Percentiles rank a stretch among this genome's conserved stretches.
phyloP scores from a whole-genome alignment of 2,329 filamentous ascomycete genomes.

The Hypomyces rosellus region DNA sequence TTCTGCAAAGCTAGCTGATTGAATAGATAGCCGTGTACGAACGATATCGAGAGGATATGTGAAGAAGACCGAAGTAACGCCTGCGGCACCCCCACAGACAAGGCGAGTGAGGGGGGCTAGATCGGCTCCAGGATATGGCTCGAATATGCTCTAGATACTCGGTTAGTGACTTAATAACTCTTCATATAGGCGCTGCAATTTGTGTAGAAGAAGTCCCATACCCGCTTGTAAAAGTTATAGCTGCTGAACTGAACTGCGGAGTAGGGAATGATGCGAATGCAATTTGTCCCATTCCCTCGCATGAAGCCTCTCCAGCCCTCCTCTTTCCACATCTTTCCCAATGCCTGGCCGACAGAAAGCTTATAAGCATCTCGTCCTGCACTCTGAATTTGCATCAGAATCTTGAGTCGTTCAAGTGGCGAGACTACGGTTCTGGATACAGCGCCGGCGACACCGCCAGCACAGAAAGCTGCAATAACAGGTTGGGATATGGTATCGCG shows the following conservation, averaged over 20 bases:
- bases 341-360: constrained; percentile 78
- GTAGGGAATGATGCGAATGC: constrained; percentile 95
- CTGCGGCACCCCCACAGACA: constrained; percentile 83
- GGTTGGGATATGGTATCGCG: constrained; percentile 65
- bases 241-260: constrained; percentile 97
- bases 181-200: neutral
- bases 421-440: constrained; percentile 98
- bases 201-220: constrained; percentile 31
- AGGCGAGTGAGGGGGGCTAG: constrained; percentile 70
- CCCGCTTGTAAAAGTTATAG: constrained; percentile 95
- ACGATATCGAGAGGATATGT: constrained; percentile 98
- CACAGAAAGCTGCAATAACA: constrained; percentile 85
- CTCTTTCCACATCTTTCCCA: constrained; percentile 93
- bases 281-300: constrained; percentile 97
- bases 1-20: constrained; percentile 88
- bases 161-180: neutral
- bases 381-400: constrained; percentile 94
- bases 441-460: constrained; percentile 87
- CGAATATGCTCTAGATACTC: constrained; percentile 58
- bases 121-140: constrained; percentile 65
- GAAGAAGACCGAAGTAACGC: constrained; percentile 88
- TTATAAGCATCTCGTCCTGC: constrained; percentile 88
- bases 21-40: constrained; percentile 90
- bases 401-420: constrained; percentile 91
- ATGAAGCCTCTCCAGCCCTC: constrained; percentile 97